Conservation (phyloP, 148 eudicot species). For the Rheum nobile region DNA sequence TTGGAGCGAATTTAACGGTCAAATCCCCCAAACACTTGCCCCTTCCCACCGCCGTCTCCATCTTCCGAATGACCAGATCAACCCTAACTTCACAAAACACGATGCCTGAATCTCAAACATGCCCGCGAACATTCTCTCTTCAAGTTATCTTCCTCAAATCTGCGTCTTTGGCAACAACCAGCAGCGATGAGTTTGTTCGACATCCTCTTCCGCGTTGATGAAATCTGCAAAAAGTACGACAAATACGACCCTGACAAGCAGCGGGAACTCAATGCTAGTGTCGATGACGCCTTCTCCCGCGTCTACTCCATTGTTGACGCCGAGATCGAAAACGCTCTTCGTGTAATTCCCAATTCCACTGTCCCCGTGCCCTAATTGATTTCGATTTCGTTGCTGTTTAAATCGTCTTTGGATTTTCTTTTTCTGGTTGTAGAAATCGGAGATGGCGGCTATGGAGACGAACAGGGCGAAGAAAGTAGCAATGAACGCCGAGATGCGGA, state of each 20-base stretch:
- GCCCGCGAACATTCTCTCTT: background rate
- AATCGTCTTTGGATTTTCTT: too few relatives aligned
- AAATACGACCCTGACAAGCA: constrained; percentile 71
- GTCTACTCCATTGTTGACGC: constrained; percentile 69
- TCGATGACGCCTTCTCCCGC: constrained; percentile 71
- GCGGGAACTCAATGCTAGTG: constrained; percentile 45
- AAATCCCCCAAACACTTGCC: background rate
- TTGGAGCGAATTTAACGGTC: background rate
- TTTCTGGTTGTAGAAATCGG: too few relatives aligned
- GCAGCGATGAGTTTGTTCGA: too few relatives aligned
- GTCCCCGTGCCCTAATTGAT: too few relatives aligned
- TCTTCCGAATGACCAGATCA: constrained; percentile 1
- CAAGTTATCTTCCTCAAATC: background rate
- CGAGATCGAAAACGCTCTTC: constrained; percentile 53
- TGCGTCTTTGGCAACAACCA: too few relatives aligned
- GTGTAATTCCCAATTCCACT: too few relatives aligned
- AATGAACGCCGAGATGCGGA: constrained; percentile 78
- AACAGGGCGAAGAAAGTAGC: constrained; percentile 70
- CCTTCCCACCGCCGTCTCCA: too few relatives aligned
- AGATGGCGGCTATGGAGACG: constrained; percentile 54
- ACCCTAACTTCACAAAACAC: background rate
- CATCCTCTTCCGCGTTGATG: too few relatives aligned
- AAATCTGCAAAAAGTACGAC: too few relatives aligned
- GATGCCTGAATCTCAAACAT: background rate
- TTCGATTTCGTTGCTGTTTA: too few relatives aligned